Evolutionary conservation across 2,329 filamentous ascomycete species (phyloP), one percentile per base, ranked within the genome.

Genomic region (Sporothrix brasiliensis): DNA sequence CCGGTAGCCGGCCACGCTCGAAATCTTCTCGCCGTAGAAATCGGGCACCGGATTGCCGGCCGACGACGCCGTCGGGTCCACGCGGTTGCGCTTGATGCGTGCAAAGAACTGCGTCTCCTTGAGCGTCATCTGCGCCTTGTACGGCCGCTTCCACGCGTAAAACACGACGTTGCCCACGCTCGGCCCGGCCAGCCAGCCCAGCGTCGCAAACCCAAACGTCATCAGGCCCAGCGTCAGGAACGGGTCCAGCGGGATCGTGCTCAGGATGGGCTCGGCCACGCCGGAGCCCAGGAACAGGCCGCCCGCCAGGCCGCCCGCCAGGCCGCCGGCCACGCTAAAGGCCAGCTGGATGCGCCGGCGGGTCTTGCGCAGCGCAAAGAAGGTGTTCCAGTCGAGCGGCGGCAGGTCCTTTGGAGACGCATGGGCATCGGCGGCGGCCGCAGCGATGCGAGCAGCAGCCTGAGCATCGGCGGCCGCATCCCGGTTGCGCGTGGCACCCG

Each of bases 1-100:
- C 77, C 95, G 86, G 80, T 98, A 99, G 61, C 92, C 94, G 69
- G 89, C 86, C 27, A 98, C 93, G 76, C 93, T 97, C 67, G 92
- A 92, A 76, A 99, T 97, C 27, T 97, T 98, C 83, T 99, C 95
- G 76, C 95, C 95, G 77, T 99, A 99, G 82, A 97, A 99, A 79
- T 99, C 95, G 56, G 94, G 94, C 0, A 97, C 92, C 21, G 95
- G 95, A 82, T 98, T 98, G 68, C 92, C 88, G 75, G 95, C 90
- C 53, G 92, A 97, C 73, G 93, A 96, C 69, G 91, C 91, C 19
- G 90, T 91, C 3, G 95, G 94, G 79, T 99, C 94, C 73, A 97
- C 94, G 34, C 95, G 89, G 83, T 95, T 91, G 80, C 91, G 92
- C 85, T 94, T 95, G 81, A 99, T 92, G 74, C 94, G 88, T 72